Evolutionary conservation across 306 rosid species (phyloP), one percentile per base, ranked within the genome.

Genomic region (Dryas drummondii): DNA sequence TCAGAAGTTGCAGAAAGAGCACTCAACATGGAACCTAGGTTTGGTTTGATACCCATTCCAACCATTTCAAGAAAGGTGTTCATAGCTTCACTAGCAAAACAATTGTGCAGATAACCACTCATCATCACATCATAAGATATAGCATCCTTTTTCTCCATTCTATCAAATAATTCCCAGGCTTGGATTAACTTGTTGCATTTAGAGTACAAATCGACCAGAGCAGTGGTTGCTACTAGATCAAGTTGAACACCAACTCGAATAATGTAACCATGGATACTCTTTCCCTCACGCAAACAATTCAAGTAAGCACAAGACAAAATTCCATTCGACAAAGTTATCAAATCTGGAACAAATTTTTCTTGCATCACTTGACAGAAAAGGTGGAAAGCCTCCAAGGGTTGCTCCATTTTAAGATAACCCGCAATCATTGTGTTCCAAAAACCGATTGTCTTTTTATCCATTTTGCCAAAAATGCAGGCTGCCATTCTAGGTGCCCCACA

Each of bases 191-290:
- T 54, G 57, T 82, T 58, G 57, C 78, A 70, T 80, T 82, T 87
- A 74, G 85, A 77, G 78, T 84, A 87, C 15, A 87, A 59, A 46
- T 75, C 76, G 44, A 87, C 79, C 84, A 87, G 66, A 75, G 88
- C 83, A 68, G 87, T 87, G 13, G 66, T 65, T 37, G 85, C 85
- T 15, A 87, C 80, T 41, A 82, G 27, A 77, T 87, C 88, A 73
- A 80, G 80, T 46, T 80, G 61, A 44, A 32, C n/a, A 37, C 82
- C 78, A 40, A 16, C 76, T 41, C 71, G 70, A 55, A 82, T 75
- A 72, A 87, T 68, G 65, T 77, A 75, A 49, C 91, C 88, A 64
- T 87, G 88, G 50, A 84, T 84, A 78, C 88, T 87, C 85, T 69
- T 77, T 51, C 91, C 88, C 14, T 50, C 68, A 72, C 4, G 68